These are phyloP conservation scores for Fraxinus dipetala DNA, from an alignment of 305 asterid genomes.

Conservation along the genomic window DNA sequence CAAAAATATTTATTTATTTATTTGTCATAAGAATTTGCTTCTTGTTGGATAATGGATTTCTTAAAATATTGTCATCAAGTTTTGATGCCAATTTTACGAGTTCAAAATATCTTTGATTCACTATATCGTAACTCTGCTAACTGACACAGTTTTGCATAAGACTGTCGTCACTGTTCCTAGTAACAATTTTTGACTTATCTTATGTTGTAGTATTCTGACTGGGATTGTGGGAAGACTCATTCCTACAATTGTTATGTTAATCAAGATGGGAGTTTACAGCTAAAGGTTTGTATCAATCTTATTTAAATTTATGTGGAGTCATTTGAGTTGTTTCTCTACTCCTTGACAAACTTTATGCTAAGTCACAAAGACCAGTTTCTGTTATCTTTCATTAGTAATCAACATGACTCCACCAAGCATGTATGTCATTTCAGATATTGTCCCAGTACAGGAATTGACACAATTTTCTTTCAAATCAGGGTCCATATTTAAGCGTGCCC, in stretches of 20 bases:
- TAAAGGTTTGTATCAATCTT: constrained; percentile 50
- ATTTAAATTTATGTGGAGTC: not conserved
- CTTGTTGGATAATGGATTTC: not conserved
- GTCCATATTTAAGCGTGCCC: constrained; percentile 54
- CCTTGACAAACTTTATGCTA: not conserved
- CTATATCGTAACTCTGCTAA: not conserved
- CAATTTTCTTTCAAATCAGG: constrained; percentile 43
- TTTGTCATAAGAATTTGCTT: not conserved
- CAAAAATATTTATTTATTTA: not conserved
- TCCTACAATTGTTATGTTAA: constrained; percentile 48
- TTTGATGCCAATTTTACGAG: not conserved
- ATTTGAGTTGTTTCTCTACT: constrained; percentile 4
- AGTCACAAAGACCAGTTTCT: not conserved
- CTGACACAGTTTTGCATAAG: not conserved
- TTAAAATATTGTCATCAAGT: not conserved
- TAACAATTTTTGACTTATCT: constrained; percentile 7
- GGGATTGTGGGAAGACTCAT: constrained; percentile 63
- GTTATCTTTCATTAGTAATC: not conserved
- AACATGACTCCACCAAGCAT: not conserved
- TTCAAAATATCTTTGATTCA: not conserved
- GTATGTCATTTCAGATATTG: not conserved
- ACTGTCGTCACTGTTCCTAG: not conserved
- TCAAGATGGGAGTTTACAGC: constrained; percentile 44
- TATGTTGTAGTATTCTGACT: constrained; percentile 49
- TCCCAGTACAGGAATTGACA: not conserved